A percentile compares a stretch with the other conserved stretches of the same genome.
These are phyloP conservation scores for Phlebiopsis flavidoalba DNA, from an alignment of 768 basidiomycete species.

Conservation along the genomic window DNA sequence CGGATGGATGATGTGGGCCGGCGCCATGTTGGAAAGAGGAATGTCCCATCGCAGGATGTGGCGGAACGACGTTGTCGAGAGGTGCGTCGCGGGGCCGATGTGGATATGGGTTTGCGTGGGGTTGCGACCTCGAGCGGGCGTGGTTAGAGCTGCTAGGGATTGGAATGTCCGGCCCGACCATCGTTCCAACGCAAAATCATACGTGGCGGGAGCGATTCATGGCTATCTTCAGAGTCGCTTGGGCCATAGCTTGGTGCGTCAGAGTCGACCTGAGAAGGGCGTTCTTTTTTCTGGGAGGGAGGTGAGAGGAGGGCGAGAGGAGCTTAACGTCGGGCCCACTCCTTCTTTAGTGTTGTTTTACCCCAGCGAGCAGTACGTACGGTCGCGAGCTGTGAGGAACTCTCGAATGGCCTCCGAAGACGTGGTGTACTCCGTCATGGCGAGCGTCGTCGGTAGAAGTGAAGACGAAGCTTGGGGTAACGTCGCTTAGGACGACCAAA, in stretches of 20 bases:
- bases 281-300: no score
- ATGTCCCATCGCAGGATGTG: slow-evolving; percentile 2
- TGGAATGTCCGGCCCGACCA: slow-evolving; percentile 58
- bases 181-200: slow-evolving; percentile 69
- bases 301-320: slow-evolving; percentile 51
- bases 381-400: slow-evolving; percentile 53
- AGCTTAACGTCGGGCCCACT: slow-evolving; percentile 21
- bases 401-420: slow-evolving; percentile 55
- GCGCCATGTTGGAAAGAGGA: background rate
- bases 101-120: background rate
- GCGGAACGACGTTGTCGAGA: background rate
- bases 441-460: background rate
- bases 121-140: slow-evolving; percentile 5
- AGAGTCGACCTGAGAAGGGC: slow-evolving; percentile 22
- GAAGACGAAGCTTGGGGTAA: background rate
- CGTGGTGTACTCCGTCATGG: slow-evolving; percentile 62
- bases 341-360: slow-evolving; percentile 42
- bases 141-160: slow-evolving; percentile 36
- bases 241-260: slow-evolving; percentile 28
- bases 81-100: background rate
- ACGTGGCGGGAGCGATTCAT: slow-evolving; percentile 54
- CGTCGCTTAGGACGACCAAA: slow-evolving; percentile 9
- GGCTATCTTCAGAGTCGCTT: slow-evolving; percentile 35
- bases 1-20: slow-evolving; percentile 5
- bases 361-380: slow-evolving; percentile 57